Evolutionary conservation across 306 rosid species (phyloP).

Genomic region (Castanospermum australe): DNA sequence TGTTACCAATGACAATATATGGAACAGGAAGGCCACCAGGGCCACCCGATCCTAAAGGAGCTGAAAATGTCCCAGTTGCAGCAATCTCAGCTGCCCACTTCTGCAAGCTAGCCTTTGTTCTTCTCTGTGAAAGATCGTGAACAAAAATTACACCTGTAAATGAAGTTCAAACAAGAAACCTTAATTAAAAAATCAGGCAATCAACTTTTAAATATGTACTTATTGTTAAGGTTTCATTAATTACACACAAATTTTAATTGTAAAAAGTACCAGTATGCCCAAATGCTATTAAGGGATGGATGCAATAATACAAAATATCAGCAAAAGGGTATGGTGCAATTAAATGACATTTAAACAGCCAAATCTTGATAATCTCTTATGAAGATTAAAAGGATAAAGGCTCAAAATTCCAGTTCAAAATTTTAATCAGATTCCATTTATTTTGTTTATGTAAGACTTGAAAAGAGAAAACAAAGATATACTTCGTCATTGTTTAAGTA

Average conservation of each 20-base stretch:
- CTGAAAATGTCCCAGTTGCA: constrained; percentile 72
- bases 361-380: background rate
- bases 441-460: background rate
- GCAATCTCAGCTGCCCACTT: constrained; percentile 76
- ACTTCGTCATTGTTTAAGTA: background rate
- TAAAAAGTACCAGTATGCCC: background rate
- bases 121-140: constrained; percentile 81
- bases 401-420: background rate
- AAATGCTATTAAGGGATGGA: background rate
- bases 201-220: background rate
- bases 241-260: background rate
- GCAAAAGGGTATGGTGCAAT: background rate
- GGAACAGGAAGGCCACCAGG: constrained; percentile 80
- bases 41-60: constrained; percentile 67
- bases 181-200: background rate
- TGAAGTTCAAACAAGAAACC: constrained; percentile 23
- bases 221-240: background rate
- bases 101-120: constrained; percentile 74
- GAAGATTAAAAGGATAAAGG: background rate
- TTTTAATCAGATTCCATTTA: background rate
- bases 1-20: constrained; percentile 64
- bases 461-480: background rate
- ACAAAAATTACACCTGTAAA: constrained; percentile 73
- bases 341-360: background rate
- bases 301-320: background rate